Evolutionary conservation across 2,329 filamentous ascomycete species (phyloP), one percentile per base, ranked within the genome.

Genomic region (Paramyrothecium roridum): DNA sequence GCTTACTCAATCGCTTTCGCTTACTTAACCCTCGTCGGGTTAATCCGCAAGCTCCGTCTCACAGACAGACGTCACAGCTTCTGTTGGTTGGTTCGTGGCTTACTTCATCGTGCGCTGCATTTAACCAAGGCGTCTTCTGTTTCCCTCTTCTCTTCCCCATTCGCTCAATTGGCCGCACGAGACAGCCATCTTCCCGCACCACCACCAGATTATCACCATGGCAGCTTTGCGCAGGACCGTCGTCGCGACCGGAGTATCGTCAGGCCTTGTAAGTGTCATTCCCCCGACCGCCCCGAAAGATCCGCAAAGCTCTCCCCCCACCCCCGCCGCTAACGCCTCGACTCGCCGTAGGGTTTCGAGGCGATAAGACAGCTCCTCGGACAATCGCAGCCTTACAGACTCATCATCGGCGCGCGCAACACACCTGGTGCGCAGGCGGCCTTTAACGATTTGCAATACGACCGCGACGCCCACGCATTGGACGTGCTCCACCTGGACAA

Each of bases 331-430:
- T 43, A 19, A 13, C 19, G 17, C 21, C 37, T 37, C 11, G 16
- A 47, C 33, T 48, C 23, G 54, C 19, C 34, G 22, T 33, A 82
- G 80, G 80, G 80, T 13, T 77, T 83, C 53, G 79, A 83, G 61
- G 72, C 74, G n/a, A 68, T 81, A 53, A 80, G 79, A 60, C 78
- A 81, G 60, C 73, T 82, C 23, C 73, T 82, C 8, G 61, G 67
- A 17, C 71, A 77, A 49, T 55, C 70, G 0, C 74, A 79, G 59
- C 70, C 79, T 0, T 80, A 81, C 65, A 74, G 65, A 17, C 67
- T 81, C 59, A 76, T 83, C 48, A 69, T 82, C 11, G 80, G 79
- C 11, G 80, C 76, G 3, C 70, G 80, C n/a, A 76, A 81, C 63
- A 69, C 70, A 1, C 58, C 69, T 21, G 63, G 62, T 8, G 71